Evolutionary conservation across 495 filamentous ascomycete genomes (phyloP).

Genomic region (Aspergillus indologenus): DNA sequence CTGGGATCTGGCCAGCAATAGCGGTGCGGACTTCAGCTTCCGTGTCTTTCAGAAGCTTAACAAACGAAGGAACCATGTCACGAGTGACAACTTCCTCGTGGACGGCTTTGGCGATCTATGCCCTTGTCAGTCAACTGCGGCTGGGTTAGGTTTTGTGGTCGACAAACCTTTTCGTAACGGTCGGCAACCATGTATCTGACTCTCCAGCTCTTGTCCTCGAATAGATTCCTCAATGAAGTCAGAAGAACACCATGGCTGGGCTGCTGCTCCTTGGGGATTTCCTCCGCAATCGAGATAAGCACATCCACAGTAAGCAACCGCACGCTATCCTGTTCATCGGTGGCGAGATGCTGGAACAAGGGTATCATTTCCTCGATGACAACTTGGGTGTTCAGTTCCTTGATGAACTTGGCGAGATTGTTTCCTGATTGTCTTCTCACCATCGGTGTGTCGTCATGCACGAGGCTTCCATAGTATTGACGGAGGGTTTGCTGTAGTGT

Average conservation of each 20-base stretch:
- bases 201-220: slow-evolving; percentile 99
- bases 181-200: slow-evolving; percentile 99
- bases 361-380: slow-evolving; percentile 99
- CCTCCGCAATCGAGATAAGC: slow-evolving; percentile 92
- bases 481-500: slow-evolving; percentile 84
- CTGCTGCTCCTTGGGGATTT: slow-evolving; percentile 96
- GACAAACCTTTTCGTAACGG: slow-evolving; percentile 86
- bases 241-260: slow-evolving; percentile 90
- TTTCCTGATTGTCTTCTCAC: slow-evolving; percentile 94
- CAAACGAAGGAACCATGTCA: slow-evolving; percentile 94
- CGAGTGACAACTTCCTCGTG: slow-evolving; percentile 93
- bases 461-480: slow-evolving; percentile 84
- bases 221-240: slow-evolving; percentile 83
- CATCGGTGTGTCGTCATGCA: slow-evolving; percentile 99
- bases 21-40: slow-evolving; percentile 97
- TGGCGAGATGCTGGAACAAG: slow-evolving; percentile 92
- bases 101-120: slow-evolving; percentile 92
- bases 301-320: slow-evolving; percentile 94
- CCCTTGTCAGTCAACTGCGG: not conserved
- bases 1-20: slow-evolving; percentile 94
- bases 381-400: slow-evolving; percentile 84
- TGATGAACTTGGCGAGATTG: slow-evolving; percentile 95
- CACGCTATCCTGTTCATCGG: slow-evolving; percentile 96
- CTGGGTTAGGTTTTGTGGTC: slow-evolving; percentile 2
- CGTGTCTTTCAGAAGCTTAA: slow-evolving; percentile 94